Conservation (phyloP, 208 protist genomes). For the Crithidia sp. region DNA sequence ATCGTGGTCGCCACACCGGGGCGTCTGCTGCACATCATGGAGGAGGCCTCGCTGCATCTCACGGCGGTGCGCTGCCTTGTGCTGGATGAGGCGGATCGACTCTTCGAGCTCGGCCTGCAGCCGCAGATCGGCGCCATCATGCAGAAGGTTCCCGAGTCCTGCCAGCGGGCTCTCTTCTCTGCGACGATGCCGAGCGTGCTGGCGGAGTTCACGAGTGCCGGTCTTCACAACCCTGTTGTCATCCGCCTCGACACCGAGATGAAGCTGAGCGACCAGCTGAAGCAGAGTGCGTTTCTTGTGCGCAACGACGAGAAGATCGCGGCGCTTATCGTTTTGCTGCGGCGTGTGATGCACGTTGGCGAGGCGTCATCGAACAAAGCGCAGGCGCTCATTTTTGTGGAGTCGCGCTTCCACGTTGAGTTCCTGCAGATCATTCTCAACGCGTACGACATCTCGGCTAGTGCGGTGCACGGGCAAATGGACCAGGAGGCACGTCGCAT, state of each 20-base stretch:
- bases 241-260: conserved; percentile 98
- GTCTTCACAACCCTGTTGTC: conserved; percentile 96
- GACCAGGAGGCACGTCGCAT: conserved; percentile 97
- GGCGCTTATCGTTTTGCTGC: conserved; percentile 95
- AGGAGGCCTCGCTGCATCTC: conserved; percentile 95
- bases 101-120: conserved; percentile 98
- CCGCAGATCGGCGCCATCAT: conserved; percentile 97
- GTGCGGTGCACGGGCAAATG: conserved; percentile 97
- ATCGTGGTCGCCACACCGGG: conserved; percentile 99
- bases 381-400: conserved; percentile 97
- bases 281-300: conserved; percentile 94
- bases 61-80: conserved; percentile 95
- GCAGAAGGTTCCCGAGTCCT: conserved; percentile 89
- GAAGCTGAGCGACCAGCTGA: conserved; percentile 95
- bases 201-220: conserved; percentile 98
- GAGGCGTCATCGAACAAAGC: conserved; percentile 42
- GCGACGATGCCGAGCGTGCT: conserved; percentile 98
- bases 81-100: conserved; percentile 99
- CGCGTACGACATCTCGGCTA: conserved; percentile 62
- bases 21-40: conserved; percentile 97
- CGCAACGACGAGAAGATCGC: conserved; percentile 96
- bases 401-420: conserved; percentile 98
- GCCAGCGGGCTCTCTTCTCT: conserved; percentile 98
- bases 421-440: conserved; percentile 95
- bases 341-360: conserved; percentile 77